Percentiles rank a stretch among this genome's conserved stretches.
Evolutionary conservation across 148 eudicot genomes (phyloP).

Genomic region (Polygonum maritimum): DNA sequence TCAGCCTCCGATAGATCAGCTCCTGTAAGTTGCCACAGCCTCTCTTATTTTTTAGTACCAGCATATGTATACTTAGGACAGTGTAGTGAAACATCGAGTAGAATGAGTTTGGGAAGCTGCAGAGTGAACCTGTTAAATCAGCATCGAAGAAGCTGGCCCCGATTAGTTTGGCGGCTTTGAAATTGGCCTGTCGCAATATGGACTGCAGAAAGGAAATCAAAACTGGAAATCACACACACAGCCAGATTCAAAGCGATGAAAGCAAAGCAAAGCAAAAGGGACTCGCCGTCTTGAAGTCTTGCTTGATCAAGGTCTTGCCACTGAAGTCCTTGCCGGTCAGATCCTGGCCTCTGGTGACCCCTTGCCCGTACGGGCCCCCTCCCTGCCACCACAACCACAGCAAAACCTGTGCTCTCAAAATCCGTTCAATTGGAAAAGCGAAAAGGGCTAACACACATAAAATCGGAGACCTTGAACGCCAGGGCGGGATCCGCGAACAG

Average conservation of each 20-base stretch:
- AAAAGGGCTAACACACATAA: background rate
- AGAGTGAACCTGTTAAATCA: constrained; percentile 70
- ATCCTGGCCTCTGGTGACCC: constrained; percentile 96
- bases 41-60: background rate
- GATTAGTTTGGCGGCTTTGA: constrained; percentile 74
- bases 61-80: background rate
- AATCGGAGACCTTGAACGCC: background rate
- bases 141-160: constrained; percentile 99
- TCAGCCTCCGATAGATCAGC: constrained; percentile 97
- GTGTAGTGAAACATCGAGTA: background rate
- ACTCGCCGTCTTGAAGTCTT: constrained; percentile 84
- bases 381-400: constrained; percentile 33
- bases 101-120: background rate
- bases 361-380: constrained; percentile 94
- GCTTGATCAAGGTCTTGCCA: constrained; percentile 77
- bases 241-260: background rate
- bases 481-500: constrained; percentile 2
- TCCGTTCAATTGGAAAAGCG: background rate
- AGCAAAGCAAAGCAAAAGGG: background rate
- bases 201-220: constrained; percentile 36
- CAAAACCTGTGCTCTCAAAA: background rate
- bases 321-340: constrained; percentile 81
- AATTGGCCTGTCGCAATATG: constrained; percentile 83
- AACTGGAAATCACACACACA: background rate
- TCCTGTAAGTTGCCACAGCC: constrained; percentile 34